A percentile compares a stretch with the other conserved stretches of the same genome.
Conservation (phyloP, 106 monocot genomes). For the Dioscorea dumetorum region DNA sequence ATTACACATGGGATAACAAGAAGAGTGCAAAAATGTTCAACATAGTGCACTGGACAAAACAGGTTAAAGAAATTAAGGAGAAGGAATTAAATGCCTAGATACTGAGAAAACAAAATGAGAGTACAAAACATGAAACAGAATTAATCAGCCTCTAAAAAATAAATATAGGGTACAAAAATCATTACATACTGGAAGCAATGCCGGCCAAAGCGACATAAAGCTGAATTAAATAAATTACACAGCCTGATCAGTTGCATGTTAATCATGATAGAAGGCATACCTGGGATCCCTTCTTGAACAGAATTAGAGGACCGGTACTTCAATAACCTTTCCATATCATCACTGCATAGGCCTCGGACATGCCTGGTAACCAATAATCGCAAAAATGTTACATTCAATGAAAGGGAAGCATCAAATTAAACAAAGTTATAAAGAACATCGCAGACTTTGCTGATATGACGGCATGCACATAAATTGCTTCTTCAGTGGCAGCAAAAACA, state of each 20-base stretch:
- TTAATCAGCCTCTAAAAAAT: no score
- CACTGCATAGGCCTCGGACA: constrained; percentile 54
- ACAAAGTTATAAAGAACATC: not conserved
- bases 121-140: not conserved
- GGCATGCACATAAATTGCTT: constrained; percentile 79
- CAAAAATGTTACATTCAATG: not conserved
- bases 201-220: no score
- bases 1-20: no score
- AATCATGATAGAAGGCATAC: constrained; percentile 18
- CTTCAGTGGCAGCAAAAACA: constrained; percentile 81
- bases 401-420: not conserved
- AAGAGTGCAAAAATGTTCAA: no score
- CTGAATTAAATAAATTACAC: not conserved
- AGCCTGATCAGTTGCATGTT: no score
- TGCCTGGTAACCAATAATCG: constrained; percentile 36
- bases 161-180: no score
- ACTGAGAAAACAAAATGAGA: not conserved
- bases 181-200: no score
- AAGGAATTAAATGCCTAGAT: no score
- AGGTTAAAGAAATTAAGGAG: no score
- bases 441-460: constrained; percentile 84
- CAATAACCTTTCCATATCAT: constrained; percentile 70
- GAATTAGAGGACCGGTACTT: constrained; percentile 31
- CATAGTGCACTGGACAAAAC: no score
- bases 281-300: constrained; percentile 62